Evolutionary conservation across 2,329 filamentous ascomycete genomes (phyloP).

Genomic region (Penicillium griseofulvum): DNA sequence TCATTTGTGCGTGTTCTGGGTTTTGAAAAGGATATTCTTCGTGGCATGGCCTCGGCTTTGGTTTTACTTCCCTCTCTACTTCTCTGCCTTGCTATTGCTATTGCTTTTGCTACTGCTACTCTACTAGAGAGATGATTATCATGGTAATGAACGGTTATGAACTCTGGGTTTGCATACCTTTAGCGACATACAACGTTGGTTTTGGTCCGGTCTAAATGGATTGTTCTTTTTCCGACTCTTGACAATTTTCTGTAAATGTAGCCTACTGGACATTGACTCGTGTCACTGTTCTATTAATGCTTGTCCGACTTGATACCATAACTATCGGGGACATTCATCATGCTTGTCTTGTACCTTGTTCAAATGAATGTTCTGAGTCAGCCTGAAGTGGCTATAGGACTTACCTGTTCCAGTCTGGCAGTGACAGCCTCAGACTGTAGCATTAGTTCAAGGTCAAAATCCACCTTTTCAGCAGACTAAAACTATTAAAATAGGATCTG

Average conservation of each 20-base stretch:
- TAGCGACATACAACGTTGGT: constrained; percentile 8
- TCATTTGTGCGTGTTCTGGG: constrained; percentile 1
- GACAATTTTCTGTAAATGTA: not conserved
- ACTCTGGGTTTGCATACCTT: constrained; percentile 10
- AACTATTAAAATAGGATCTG: not conserved
- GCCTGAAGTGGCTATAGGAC: too few relatives aligned
- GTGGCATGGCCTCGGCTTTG: constrained; percentile 8
- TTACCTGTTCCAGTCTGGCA: too few relatives aligned
- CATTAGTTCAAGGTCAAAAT: too few relatives aligned
- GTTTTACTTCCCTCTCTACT: constrained; percentile 3
- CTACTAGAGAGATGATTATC: constrained; percentile 28
- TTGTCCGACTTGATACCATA: too few relatives aligned
- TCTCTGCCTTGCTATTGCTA: constrained; percentile 5
- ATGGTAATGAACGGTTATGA: constrained; percentile 30
- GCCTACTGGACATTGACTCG: too few relatives aligned
- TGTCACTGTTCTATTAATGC: too few relatives aligned
- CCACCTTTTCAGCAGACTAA: too few relatives aligned
- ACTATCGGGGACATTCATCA: too few relatives aligned
- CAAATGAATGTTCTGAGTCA: too few relatives aligned
- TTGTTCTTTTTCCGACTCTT: not conserved
- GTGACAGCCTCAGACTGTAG: too few relatives aligned
- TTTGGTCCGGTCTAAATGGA: constrained; percentile 1
- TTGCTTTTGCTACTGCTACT: constrained; percentile 14
- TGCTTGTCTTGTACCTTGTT: too few relatives aligned
- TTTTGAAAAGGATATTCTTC: constrained; percentile 14